Evolutionary conservation across 148 eudicot species (phyloP).

Genomic region (Chenopodium suecicum): DNA sequence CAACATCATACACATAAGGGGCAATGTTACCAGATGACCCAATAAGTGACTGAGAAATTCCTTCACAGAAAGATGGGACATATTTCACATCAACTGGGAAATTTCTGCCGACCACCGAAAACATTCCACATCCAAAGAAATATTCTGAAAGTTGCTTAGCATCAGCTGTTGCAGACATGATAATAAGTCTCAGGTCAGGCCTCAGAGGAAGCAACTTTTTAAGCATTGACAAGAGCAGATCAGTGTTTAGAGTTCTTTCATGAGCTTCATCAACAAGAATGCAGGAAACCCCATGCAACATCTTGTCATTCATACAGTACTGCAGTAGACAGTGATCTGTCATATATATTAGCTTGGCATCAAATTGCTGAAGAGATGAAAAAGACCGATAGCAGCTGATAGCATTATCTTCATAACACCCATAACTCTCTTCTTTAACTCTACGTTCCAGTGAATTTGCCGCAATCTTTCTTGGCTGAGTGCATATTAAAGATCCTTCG

Average conservation of each 20-base stretch:
- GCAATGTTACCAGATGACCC: conserved; percentile 35
- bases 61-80: conserved; percentile 47
- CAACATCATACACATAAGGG: conserved; percentile 55
- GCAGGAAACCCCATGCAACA: conserved; percentile 65
- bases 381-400: conserved; percentile 47
- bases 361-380: conserved; percentile 45
- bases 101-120: conserved; percentile 71
- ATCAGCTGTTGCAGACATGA: conserved; percentile 98
- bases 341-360: conserved; percentile 55
- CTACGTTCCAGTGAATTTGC: conserved; percentile 71
- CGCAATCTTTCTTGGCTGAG: conserved; percentile 96
- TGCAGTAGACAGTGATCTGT: conserved; percentile 94
- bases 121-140: conserved; percentile 68
- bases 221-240: conserved; percentile 77
- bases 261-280: conserved; percentile 95
- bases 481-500: conserved; percentile 63
- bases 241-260: conserved; percentile 92
- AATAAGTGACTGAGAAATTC: conserved; percentile 23
- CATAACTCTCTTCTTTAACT: conserved; percentile 70
- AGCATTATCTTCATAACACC: conserved; percentile 51
- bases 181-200: conserved; percentile 74
- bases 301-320: conserved; percentile 69
- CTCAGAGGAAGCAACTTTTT: conserved; percentile 64
- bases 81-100: conserved; percentile 81
- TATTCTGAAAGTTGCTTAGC: conserved; percentile 73